Conservation (phyloP, 257 asterid genomes). For the Fraxinus pennsylvanica region DNA sequence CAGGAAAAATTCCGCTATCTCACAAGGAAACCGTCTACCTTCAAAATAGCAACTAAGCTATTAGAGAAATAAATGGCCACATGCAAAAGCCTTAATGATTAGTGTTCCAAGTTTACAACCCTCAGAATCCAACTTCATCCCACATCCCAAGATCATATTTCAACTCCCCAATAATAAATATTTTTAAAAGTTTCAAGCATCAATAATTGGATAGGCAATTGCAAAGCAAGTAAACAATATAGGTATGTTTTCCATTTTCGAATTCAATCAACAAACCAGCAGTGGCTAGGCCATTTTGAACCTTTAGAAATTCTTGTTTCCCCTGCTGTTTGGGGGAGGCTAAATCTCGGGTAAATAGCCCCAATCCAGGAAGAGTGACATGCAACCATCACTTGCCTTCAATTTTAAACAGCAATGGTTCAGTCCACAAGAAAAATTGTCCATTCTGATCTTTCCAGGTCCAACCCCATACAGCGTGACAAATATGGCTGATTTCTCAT, state of each 20-base stretch:
- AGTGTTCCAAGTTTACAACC: neutral
- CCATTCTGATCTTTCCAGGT: neutral
- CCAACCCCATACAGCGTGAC: neutral
- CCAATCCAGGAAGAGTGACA: neutral
- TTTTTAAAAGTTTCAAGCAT: neutral
- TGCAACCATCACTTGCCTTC: neutral
- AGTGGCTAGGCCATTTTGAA: neutral
- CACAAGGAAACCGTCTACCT: neutral
- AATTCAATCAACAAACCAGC: neutral
- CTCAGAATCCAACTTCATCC: neutral
- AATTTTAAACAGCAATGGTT: neutral
- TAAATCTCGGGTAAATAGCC: neutral
- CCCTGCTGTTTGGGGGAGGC: too few species aligned
- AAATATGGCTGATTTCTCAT: neutral
- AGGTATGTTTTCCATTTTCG: too few species aligned
- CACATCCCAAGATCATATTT: neutral
- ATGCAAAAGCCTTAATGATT: neutral
- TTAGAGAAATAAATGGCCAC: neutral
- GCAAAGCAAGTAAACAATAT: too few species aligned
- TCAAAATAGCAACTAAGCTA: neutral
- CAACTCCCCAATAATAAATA: neutral
- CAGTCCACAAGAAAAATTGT: neutral
- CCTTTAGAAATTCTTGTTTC: neutral
- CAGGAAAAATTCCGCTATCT: neutral
- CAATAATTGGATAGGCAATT: neutral